Conservation (phyloP, 805 yeast species). For the Lipomyces yamanashiensis region DNA sequence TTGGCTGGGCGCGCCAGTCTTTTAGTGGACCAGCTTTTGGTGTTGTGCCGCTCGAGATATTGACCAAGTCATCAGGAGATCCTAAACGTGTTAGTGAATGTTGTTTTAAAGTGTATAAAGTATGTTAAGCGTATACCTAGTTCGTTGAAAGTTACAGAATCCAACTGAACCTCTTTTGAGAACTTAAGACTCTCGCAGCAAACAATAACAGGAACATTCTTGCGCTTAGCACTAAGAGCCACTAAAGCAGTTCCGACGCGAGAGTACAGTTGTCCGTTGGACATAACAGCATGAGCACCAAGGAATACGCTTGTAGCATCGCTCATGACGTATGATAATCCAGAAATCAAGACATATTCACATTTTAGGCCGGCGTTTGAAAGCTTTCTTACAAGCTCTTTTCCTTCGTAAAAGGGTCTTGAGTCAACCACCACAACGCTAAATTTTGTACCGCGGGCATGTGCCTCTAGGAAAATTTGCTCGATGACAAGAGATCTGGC, state of each 20-base stretch:
- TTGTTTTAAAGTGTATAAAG: neutral
- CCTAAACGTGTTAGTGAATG: slow-evolving; percentile 22
- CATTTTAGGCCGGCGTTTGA: slow-evolving; percentile 67
- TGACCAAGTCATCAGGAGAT: slow-evolving; percentile 43
- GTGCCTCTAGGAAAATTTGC: slow-evolving; percentile 71
- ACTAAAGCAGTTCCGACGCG: slow-evolving; percentile 94
- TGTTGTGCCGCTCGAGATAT: slow-evolving; percentile 39
- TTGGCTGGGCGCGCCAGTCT: slow-evolving; percentile 42
- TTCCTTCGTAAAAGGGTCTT: slow-evolving; percentile 93
- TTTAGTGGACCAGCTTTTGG: slow-evolving; percentile 33
- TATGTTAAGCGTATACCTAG: slow-evolving; percentile 45
- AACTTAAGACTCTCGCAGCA: slow-evolving; percentile 95
- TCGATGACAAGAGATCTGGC: slow-evolving; percentile 86
- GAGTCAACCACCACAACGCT: slow-evolving; percentile 88
- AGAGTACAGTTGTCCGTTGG: slow-evolving; percentile 90
- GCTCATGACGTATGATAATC: slow-evolving; percentile 77
- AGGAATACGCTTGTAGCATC: slow-evolving; percentile 89
- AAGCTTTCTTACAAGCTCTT: slow-evolving; percentile 68
- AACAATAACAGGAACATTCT: slow-evolving; percentile 91
- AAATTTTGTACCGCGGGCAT: slow-evolving; percentile 65
- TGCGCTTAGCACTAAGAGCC: slow-evolving; percentile 86
- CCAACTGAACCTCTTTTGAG: slow-evolving; percentile 92
- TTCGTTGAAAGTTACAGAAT: slow-evolving; percentile 93
- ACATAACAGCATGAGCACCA: slow-evolving; percentile 96
- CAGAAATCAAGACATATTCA: slow-evolving; percentile 77